Base-by-base conservation (phyloP, 345 rosid genomes). In the Linum tenue region DNA sequence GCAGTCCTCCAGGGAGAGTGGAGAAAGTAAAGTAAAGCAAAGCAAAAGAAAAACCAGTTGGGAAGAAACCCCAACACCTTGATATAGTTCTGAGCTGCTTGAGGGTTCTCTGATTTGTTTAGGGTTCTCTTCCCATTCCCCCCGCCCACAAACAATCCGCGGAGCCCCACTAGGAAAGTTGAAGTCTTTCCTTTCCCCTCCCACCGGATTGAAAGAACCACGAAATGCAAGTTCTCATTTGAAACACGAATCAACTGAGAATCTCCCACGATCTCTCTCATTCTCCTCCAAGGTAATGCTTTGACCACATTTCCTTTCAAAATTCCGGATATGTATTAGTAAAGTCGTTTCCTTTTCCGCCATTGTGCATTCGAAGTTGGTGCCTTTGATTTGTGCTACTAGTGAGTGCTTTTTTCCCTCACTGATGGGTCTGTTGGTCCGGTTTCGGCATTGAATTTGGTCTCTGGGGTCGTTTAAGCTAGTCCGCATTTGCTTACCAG, bases 201-300 rank as follows among this genome's bases (percentile, higher is more conserved):
- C 48, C 7, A 59, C 67, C 10, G 14, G 37, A 17, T 41, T 10
- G 37, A 39, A 66, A 62, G 71, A 56, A 62, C 67, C 59, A 78
- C 51, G 64, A 70, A 72, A 72, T 78, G 78, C 74, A 55, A 69
- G 64, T 72, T 57, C 67, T 69, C 73, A 63, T 60, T 80, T 67
- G 37, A 75, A 40, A 11, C 75, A 74, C 71, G 64, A 22, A 59
- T 67, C 70, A 68, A 64, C 59, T 5, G 39, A 72, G 75, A 59
- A 76, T 73, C 78, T 53, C 53, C 44, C 59, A 75, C 75, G 88
- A 89, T 89, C 92, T 83, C 75, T 62, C 64, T 70, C 53, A 59
- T 48, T 67, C 61, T 61, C 60, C 39, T 37, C 60, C 16, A 71
- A 72, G 91, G 89, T 82, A 22, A 79, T 39, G 69, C 77, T 84